A percentile compares a stretch with the other conserved stretches of the same genome.
Conservation (phyloP, 331 rosid species). For the Malus hybrid region DNA sequence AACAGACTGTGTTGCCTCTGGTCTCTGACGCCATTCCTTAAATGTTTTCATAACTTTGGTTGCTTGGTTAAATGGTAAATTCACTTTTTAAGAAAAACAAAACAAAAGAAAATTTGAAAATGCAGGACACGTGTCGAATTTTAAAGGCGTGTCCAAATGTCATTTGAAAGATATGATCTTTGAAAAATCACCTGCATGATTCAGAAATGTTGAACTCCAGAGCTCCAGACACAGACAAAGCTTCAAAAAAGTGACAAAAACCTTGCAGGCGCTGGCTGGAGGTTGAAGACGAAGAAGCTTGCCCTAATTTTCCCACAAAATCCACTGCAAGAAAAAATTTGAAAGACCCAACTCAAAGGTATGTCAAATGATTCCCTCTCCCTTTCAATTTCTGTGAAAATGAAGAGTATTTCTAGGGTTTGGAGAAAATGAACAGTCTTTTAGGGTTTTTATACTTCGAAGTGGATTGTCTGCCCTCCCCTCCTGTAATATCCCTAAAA, state of each 20-base stretch:
- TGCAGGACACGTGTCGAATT: neutral
- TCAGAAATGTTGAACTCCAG: neutral
- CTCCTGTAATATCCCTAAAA: too few relatives aligned
- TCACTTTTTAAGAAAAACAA: neutral
- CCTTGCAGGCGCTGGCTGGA: neutral
- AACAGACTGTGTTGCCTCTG: too few relatives aligned
- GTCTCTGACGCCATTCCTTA: too few relatives aligned
- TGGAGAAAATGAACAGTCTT: neutral
- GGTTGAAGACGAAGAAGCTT: neutral
- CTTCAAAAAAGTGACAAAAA: neutral
- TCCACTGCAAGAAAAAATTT: neutral
- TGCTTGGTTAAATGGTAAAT: neutral
- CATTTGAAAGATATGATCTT: neutral
- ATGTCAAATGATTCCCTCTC: neutral
- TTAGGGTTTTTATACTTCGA: neutral
- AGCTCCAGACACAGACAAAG: neutral
- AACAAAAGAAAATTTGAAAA: neutral
- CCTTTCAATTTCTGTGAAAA: neutral
- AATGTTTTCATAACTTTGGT: too few relatives aligned
- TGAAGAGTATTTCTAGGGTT: too few relatives aligned
- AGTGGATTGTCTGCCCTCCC: too few relatives aligned
- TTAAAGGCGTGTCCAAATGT: neutral
- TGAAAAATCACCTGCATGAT: neutral
- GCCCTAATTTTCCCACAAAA: neutral
- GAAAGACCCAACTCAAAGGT: neutral